Evolutionary conservation across 2,329 filamentous ascomycete genomes (phyloP).

Genomic region (Trichophaea hybrida): DNA sequence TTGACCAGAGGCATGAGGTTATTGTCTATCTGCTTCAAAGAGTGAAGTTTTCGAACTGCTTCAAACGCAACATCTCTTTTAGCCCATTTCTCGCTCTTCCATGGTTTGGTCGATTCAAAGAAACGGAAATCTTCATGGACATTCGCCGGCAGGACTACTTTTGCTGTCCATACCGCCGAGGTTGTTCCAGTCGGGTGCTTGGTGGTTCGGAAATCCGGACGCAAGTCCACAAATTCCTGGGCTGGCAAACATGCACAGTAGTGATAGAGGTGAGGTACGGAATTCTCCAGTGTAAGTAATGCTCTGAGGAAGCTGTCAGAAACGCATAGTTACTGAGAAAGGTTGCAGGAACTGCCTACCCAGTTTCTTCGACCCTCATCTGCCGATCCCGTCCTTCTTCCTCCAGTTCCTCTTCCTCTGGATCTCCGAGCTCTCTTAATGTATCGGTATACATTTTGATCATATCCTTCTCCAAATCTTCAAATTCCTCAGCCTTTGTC

Average conservation of each 20-base stretch:
- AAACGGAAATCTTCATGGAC: constrained; percentile 49
- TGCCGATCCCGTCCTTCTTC: constrained; percentile 29
- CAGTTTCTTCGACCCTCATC: constrained; percentile 34
- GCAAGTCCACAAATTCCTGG: constrained; percentile 46
- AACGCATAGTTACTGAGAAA: constrained; percentile 15
- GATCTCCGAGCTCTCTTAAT: constrained; percentile 36
- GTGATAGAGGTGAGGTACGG: constrained; percentile 62
- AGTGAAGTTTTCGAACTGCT: constrained; percentile 56
- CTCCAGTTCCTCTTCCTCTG: constrained; percentile 29
- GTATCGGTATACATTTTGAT: constrained; percentile 54
- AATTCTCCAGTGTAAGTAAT: constrained; percentile 55
- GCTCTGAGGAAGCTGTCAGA: constrained; percentile 37
- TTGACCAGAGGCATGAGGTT: constrained; percentile 50
- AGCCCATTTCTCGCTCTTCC: constrained; percentile 58
- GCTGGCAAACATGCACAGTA: constrained; percentile 55
- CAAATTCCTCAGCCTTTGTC: constrained; percentile 41
- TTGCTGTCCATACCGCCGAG: constrained; percentile 19
- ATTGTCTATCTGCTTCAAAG: constrained; percentile 59
- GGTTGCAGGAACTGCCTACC: constrained; percentile 7
- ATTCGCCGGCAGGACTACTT: constrained; percentile 54
- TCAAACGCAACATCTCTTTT: constrained; percentile 71
- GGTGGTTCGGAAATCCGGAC: constrained; percentile 50
- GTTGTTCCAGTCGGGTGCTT: constrained; percentile 18
- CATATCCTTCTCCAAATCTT: constrained; percentile 57
- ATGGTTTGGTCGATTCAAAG: constrained; percentile 40